Conservation (phyloP, 2,329 filamentous ascomycete genomes). For the Penicillium sclerotiorum region DNA sequence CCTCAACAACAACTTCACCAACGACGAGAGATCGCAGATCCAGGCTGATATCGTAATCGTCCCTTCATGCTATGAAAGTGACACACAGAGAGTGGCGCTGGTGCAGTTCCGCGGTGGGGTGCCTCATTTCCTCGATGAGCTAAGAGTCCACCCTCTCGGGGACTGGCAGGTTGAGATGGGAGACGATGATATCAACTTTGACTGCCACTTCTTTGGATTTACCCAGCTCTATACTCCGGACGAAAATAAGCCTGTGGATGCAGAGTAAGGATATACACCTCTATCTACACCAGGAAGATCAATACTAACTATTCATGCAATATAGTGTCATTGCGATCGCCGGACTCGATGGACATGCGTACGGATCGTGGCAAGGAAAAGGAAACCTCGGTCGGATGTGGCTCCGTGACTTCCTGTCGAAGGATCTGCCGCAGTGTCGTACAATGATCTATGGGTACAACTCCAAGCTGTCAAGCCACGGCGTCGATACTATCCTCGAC, state of each 20-base stretch:
- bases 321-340: conserved; percentile 5
- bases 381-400: conserved; percentile 29
- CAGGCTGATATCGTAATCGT: conserved; percentile 8
- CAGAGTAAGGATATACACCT: conserved; percentile 8
- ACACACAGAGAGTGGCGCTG: conserved; percentile 8
- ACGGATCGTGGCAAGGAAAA: conserved; percentile 34
- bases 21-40: conserved; percentile 11
- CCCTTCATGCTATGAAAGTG: conserved; percentile 15
- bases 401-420: conserved; percentile 33
- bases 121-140: conserved; percentile 9
- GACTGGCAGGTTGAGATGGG: conserved; percentile 16
- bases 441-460: conserved; percentile 42
- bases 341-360: conserved; percentile 30
- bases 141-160: conserved; percentile 8
- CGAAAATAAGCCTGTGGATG: conserved; percentile 11
- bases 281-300: conserved; percentile 1
- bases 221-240: conserved; percentile 12
- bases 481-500: conserved; percentile 19
- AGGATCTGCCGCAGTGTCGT: conserved; percentile 31
- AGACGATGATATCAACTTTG: conserved; percentile 15
- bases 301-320: background rate
- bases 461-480: conserved; percentile 32
- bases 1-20: conserved; percentile 9
- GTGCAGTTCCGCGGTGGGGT: conserved; percentile 10
- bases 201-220: conserved; percentile 17